phyloP scores from a whole-genome alignment of 176 grass and related monocot genomes.

The Phoenix dactylifera region DNA sequence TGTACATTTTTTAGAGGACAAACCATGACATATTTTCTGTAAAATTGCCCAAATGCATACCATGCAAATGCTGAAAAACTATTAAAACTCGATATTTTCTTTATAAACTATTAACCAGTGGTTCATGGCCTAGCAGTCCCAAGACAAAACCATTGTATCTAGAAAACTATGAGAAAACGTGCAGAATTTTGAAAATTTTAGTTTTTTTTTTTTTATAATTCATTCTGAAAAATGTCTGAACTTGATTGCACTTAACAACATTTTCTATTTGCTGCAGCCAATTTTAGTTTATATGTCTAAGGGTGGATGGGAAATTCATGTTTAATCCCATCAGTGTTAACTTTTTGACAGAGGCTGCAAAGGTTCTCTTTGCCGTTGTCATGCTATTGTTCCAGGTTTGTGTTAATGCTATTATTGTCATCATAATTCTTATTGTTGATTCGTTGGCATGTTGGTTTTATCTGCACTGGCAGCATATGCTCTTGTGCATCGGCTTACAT shows the following conservation, averaged over 20 bases:
- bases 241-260: neutral
- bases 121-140: no score
- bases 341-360: slow-evolving; percentile 80
- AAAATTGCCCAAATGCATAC: no score
- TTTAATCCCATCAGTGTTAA: slow-evolving; percentile 96
- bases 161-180: neutral
- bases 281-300: slow-evolving; percentile 98
- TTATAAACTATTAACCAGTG: no score
- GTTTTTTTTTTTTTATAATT: neutral
- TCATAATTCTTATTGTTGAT: neutral
- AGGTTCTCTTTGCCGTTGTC: slow-evolving; percentile 80
- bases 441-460: neutral
- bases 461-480: neutral
- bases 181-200: neutral
- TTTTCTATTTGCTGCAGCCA: slow-evolving; percentile 50
- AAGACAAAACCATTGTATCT: neutral
- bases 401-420: neutral
- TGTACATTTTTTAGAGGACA: no score
- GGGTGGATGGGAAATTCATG: slow-evolving; percentile 92
- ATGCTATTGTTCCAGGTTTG: slow-evolving; percentile 93
- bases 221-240: neutral
- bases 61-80: no score
- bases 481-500: no score
- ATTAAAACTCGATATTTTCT: no score
- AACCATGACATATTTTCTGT: no score